phyloP scores from a whole-genome alignment of 164 flowering plant species.

The Houttuynia cordata region DNA sequence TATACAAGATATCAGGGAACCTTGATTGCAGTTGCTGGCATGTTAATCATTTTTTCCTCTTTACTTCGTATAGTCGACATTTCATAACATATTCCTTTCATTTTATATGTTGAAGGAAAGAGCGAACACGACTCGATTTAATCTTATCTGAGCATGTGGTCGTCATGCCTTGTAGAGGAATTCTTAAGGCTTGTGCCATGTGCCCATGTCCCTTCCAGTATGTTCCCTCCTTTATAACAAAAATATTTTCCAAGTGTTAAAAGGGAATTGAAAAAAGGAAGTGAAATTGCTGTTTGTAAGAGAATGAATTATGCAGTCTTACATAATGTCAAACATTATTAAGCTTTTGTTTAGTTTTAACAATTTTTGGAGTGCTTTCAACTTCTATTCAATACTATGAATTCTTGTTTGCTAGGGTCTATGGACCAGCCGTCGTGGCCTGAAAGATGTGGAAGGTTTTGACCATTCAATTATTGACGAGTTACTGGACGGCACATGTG shows the following conservation, averaged over 20 bases:
- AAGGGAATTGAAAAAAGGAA: neutral
- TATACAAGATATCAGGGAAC: neutral
- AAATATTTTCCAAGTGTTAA: too few species aligned
- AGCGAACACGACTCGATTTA: constrained; percentile 51
- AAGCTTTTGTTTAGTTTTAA: too few species aligned
- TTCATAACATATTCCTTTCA: neutral
- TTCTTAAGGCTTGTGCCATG: constrained; percentile 78
- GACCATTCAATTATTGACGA: constrained; percentile 70
- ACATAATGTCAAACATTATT: too few species aligned
- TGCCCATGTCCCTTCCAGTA: constrained; percentile 90
- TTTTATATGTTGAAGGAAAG: constrained; percentile 47
- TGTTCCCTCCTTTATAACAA: constrained; percentile 14
- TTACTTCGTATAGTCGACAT: too few species aligned
- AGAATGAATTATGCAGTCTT: neutral
- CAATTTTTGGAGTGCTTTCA: too few species aligned
- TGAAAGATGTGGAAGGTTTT: constrained; percentile 67
- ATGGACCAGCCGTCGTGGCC: constrained; percentile 76
- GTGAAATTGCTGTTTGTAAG: neutral
- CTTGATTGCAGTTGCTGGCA: too few species aligned
- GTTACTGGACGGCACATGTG: constrained; percentile 78
- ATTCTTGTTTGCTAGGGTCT: constrained; percentile 45
- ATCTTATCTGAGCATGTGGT: constrained; percentile 50
- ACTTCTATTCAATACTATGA: too few species aligned
- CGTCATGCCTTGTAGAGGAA: constrained; percentile 79
- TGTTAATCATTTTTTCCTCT: too few species aligned